phyloP scores from a whole-genome alignment of 352 stramenopile genomes.

The Proteromonas lacertae region DNA sequence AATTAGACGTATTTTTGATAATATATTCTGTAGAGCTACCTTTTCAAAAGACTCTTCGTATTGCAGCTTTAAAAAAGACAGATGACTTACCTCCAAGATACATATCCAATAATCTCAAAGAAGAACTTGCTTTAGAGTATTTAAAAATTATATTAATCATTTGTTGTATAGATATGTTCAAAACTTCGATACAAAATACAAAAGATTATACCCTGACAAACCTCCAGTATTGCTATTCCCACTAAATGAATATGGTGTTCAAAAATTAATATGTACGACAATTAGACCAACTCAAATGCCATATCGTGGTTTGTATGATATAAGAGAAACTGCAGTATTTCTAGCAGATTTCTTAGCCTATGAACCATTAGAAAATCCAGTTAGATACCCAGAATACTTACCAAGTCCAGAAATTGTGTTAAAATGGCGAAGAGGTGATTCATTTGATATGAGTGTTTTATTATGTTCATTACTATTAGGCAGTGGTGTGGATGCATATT shows the following conservation, averaged over 20 bases:
- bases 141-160: no score
- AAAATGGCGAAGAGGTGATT: constrained; percentile 40
- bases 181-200: constrained; percentile 56
- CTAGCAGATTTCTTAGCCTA: constrained; percentile 56
- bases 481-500: constrained; percentile 58
- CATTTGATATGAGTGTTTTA: constrained; percentile 52
- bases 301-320: constrained; percentile 52
- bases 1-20: no score
- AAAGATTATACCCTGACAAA: constrained; percentile 33
- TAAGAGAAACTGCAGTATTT: constrained; percentile 35
- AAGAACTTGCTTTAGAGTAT: constrained; percentile 64
- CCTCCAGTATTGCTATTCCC: constrained; percentile 37
- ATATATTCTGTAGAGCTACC: no score
- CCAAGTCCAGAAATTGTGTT: constrained; percentile 35
- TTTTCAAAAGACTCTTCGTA: no score
- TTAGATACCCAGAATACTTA: constrained; percentile 25
- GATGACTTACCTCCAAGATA: constrained; percentile 8
- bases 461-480: constrained; percentile 50
- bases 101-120: constrained; percentile 31
- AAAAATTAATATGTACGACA: constrained; percentile 71
- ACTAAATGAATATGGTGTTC: constrained; percentile 47
- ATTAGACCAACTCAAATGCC: constrained; percentile 56
- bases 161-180: no score
- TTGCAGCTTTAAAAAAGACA: no score
- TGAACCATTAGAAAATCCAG: constrained; percentile 46